Evolutionary conservation across 116 monocot genomes (phyloP).

Genomic region (Thalassia testudinum): DNA sequence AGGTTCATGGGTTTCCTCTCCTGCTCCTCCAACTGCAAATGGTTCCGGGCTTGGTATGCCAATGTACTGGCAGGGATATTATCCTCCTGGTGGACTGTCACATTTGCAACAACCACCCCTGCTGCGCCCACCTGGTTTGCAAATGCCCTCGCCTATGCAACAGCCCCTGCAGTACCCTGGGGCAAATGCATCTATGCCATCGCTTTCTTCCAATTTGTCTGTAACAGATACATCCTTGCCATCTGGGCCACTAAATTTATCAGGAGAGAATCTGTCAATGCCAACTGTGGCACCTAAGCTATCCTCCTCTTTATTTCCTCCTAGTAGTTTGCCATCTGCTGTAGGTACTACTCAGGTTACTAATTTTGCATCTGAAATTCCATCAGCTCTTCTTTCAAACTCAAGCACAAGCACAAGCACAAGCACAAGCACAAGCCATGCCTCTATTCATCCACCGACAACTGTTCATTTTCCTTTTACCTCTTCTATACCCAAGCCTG

Average conservation of each 20-base stretch:
- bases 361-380: slow-evolving; percentile 20
- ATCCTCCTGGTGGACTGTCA: slow-evolving; percentile 46
- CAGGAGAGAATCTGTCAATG: slow-evolving; percentile 1
- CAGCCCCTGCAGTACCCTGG: slow-evolving; percentile 43
- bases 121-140: slow-evolving; percentile 29
- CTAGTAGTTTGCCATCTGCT: slow-evolving; percentile 12
- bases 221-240: slow-evolving; percentile 5
- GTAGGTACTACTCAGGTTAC: slow-evolving; percentile 19
- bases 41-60: slow-evolving; percentile 64
- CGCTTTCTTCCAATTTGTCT: slow-evolving; percentile 11
- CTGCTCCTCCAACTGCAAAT: slow-evolving; percentile 30
- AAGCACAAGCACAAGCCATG: too few species aligned
- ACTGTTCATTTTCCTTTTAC: too few species aligned
- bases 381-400: slow-evolving; percentile 8
- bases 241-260: slow-evolving; percentile 12
- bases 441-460: too few species aligned
- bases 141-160: slow-evolving; percentile 23
- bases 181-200: slow-evolving; percentile 11
- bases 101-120: slow-evolving; percentile 29
- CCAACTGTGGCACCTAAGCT: slow-evolving; percentile 22
- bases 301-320: slow-evolving; percentile 27
- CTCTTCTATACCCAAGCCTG: slow-evolving; percentile 10
- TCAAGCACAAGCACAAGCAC: too few species aligned
- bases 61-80: slow-evolving; percentile 90
- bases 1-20: slow-evolving; percentile 53